phyloP scores from a whole-genome alignment of 768 basidiomycete genomes.

The Tulasnella sp. region DNA sequence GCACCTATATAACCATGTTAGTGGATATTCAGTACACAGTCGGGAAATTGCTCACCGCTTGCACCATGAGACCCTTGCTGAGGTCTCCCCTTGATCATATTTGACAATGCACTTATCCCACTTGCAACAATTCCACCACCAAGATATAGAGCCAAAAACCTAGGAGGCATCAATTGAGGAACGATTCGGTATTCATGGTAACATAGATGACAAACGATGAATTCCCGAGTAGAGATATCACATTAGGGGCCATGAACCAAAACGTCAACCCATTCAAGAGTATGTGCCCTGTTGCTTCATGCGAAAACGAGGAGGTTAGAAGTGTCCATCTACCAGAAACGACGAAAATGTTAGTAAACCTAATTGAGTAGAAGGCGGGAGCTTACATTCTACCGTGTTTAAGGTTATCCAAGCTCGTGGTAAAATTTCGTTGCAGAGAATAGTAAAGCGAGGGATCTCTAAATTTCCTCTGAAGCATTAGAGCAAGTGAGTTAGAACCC shows the following conservation, averaged over 20 bases:
- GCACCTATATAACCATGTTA: too few relatives aligned
- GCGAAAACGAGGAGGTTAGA: conserved; percentile 5
- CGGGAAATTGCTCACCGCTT: conserved; percentile 7
- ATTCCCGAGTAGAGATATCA: conserved; percentile 5
- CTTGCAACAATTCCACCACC: conserved; percentile 4
- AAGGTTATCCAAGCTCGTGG: not conserved
- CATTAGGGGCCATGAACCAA: conserved; percentile 8
- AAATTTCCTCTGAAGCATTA: not conserved
- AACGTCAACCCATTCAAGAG: conserved; percentile 8
- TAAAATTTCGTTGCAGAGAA: not conserved
- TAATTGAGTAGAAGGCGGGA: not conserved
- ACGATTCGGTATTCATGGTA: too few relatives aligned
- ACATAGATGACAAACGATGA: too few relatives aligned
- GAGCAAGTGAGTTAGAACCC: not conserved
- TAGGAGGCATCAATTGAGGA: too few relatives aligned
- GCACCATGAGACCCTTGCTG: conserved; percentile 2
- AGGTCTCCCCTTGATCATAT: not conserved
- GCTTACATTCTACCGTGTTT: not conserved
- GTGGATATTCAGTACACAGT: too few relatives aligned
- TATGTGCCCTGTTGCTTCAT: not conserved
- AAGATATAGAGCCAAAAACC: conserved; percentile 11
- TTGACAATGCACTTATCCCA: not conserved
- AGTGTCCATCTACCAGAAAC: conserved; percentile 3
- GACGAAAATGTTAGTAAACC: not conserved
- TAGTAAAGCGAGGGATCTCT: not conserved